A percentile compares a stretch with the other conserved stretches of the same genome.
These are phyloP conservation scores for Perilla frutescens DNA, from an alignment of 257 asterid species.

Conservation along the genomic window DNA sequence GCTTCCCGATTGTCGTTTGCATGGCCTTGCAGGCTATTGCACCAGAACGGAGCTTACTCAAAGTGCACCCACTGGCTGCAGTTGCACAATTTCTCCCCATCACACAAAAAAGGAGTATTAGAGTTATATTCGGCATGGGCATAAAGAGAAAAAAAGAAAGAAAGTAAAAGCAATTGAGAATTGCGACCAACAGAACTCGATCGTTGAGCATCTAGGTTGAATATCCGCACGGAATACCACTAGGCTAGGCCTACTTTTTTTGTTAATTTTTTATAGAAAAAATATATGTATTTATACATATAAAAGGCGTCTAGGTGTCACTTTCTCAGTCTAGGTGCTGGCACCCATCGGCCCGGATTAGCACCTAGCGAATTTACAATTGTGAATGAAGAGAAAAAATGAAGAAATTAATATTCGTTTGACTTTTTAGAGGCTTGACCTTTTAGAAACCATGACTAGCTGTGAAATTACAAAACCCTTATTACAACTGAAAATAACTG, in stretches of 20 bases:
- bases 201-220: neutral
- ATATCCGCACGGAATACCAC: neutral
- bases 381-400: neutral
- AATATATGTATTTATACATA: neutral
- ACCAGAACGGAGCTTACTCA: neutral
- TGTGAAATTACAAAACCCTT: neutral
- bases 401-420: neutral
- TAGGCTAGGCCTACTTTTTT: neutral
- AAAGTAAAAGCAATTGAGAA: neutral
- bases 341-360: neutral
- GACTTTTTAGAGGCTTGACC: neutral
- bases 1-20: too few relatives aligned
- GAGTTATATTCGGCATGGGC: neutral
- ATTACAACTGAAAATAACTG: neutral
- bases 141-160: neutral
- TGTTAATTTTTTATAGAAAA: neutral
- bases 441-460: neutral
- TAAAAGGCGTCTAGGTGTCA: neutral
- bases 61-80: neutral
- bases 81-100: neutral
- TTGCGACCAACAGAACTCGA: neutral
- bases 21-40: neutral
- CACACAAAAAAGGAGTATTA: neutral
- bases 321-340: slow-evolving; percentile 1
- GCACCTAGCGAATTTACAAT: neutral